Evolutionary conservation across 1,139 yeast genomes (phyloP).

Genomic region (Scheffersomyces parashehatae): DNA sequence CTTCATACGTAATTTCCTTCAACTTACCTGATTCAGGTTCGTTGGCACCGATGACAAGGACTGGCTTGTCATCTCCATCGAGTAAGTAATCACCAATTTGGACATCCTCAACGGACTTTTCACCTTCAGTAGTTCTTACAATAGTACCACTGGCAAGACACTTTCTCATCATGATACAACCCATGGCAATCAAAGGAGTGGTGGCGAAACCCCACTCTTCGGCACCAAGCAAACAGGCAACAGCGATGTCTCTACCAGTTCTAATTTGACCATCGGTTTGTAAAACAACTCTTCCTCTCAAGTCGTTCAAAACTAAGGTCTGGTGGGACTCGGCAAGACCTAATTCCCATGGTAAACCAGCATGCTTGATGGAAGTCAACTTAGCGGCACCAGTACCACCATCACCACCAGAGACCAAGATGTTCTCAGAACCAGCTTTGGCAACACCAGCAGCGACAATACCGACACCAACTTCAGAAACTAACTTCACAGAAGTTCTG

Average conservation of each 20-base stretch:
- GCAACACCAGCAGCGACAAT: conserved; percentile 99
- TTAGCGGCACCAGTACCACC: conserved; percentile 99
- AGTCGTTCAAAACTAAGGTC: conserved; percentile 90
- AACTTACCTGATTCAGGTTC: conserved; percentile 1
- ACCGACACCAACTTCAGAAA: conserved; percentile 98
- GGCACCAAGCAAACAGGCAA: conserved; percentile 95
- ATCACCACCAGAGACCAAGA: conserved; percentile 94
- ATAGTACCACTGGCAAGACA: conserved; percentile 35
- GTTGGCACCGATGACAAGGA: conserved; percentile 1
- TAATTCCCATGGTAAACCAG: conserved; percentile 98
- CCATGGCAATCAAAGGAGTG: conserved; percentile 95
- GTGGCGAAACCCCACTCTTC: conserved; percentile 99
- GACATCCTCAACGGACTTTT: conserved; percentile 1
- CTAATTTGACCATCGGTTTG: conserved; percentile 98
- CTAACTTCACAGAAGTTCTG: conserved; percentile 92
- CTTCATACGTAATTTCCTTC: conserved; percentile 1
- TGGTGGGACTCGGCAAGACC: conserved; percentile 98
- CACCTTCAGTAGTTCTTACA: conserved; percentile 2
- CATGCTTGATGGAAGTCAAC: conserved; percentile 95
- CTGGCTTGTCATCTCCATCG: conserved; percentile 1
- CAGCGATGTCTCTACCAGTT: conserved; percentile 94
- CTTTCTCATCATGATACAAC: conserved; percentile 94
- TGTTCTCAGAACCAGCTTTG: conserved; percentile 96
- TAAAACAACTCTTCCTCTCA: conserved; percentile 91
- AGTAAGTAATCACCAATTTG: conserved; percentile 2